Evolutionary conservation across 306 rosid genomes (phyloP), one percentile per base, ranked within the genome.

Genomic region (Dalbergia cultrata): DNA sequence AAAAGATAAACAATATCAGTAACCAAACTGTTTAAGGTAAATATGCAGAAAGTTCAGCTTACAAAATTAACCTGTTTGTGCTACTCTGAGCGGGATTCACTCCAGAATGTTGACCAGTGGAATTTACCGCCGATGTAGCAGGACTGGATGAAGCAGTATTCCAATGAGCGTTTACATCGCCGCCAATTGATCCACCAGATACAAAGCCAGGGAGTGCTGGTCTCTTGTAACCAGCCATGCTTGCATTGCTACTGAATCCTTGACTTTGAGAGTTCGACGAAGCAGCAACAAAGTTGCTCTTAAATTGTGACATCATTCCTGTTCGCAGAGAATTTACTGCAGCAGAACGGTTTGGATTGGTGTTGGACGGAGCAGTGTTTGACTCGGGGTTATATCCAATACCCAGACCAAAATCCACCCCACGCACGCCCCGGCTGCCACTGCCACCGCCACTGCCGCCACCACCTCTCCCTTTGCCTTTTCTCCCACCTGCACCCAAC

Each of bases 401-500:
- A 79, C 99, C 99, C 82, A 93, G 72, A 47, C 99, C 99, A 77
- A 83, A 95, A 87, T 95, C 97, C 85, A 95, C 99, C 41, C 99
- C 99, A 14, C 99, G 99, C 77, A 95, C 97, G 34, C 99, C 99
- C 61, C 94, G 92, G 39, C 94, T 86, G 5, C 90, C 53, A 2
- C 85, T 75, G 7, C 91, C 83, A 0, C 89, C 82, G 3, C 89
- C 84, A 4, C 88, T 26, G 76, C 72, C n/a, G 39, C 86, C 5
- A 0, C 95, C 91, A 12, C 98, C 89, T 64, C 91, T 89, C 21
- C 95, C 97, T 83, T 57, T 91, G 81, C 97, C 90, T 80, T 93
- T 95, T 70, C 81, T 95, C 75, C 97, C 99, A 80, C 97, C 97
- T 92, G 90, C 90, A 89, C 80, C 76, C 79, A 78, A 80, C 61